Base-by-base conservation (phyloP, 1,139 yeast genomes). In the Lodderomyces margitis region DNA sequence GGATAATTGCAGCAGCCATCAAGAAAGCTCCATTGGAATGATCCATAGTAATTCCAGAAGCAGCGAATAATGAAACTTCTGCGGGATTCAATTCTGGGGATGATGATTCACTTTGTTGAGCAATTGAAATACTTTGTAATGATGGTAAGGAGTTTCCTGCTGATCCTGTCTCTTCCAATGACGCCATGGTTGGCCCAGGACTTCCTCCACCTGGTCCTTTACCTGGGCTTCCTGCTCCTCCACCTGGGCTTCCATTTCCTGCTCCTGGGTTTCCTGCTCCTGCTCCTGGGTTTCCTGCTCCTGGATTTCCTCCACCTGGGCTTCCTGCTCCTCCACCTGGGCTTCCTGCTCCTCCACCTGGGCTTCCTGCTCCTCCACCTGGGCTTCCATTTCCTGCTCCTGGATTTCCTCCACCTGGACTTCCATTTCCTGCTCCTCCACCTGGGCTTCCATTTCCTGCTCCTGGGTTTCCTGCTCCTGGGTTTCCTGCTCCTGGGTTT, bases 341-440 rank as follows among this genome's bases (percentile, higher is more conserved):
- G 11, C 28, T 24, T 21, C 23, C 23, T 21, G 23, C 5, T 6
- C 25, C 25, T 11, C n/a, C 6, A 8, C 28, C 28, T 24, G 6
- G 28, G 5, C 28, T 12, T 21, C 9, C 36, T 15, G 21, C 44
- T 35, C 35, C 37, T 37, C 14, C 44, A n/a, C n/a, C n/a, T n/a
- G n/a, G n/a, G n/a, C n/a, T n/a, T n/a, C n/a, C n/a, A n/a, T n/a
- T n/a, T 27, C 4, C 16, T 5, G n/a, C 12, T 5, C 6, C n/a
- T 11, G 10, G n/a, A 6, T 5, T 24, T 11, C n/a, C n/a, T 8
- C 12, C 5, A 8, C 28, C 28, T 19, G 35, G 15, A 32, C 15
- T 32, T 9, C 28, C 28, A 8, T 24, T 5, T 9, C 28, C 28
- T 24, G n/a, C 28, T 24, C 11, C n/a, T 9, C 28, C 28, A 5